Conservation (phyloP, 148 eudicot genomes). For the Chenopodium suecicum region DNA sequence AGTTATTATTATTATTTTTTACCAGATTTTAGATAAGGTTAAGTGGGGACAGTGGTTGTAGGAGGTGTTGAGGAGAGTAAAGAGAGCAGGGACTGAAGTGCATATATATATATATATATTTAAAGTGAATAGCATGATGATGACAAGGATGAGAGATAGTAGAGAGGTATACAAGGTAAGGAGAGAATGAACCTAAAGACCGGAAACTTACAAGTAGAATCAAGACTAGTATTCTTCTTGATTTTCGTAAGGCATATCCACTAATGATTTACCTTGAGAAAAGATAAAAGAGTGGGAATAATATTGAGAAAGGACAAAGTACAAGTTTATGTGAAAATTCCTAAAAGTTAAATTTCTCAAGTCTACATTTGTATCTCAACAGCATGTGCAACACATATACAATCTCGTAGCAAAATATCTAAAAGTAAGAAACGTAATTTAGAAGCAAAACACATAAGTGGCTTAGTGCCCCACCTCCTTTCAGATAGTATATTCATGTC, state of each 20-base stretch:
- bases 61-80: no score
- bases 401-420: background rate
- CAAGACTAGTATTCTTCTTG: no score
- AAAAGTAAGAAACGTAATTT: background rate
- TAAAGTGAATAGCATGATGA: background rate
- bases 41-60: background rate
- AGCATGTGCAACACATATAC: background rate
- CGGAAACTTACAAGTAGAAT: background rate
- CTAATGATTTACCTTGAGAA: background rate
- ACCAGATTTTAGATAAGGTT: background rate
- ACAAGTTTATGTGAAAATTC: background rate
- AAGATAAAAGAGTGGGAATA: background rate
- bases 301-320: background rate
- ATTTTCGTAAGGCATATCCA: background rate
- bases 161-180: background rate
- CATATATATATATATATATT: no score
- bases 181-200: no score
- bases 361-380: background rate
- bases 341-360: background rate
- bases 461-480: background rate
- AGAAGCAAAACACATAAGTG: background rate
- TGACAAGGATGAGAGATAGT: background rate
- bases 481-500: background rate
- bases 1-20: no score
- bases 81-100: no score